These are phyloP conservation scores for Clonostachys chloroleuca DNA, from an alignment of 2,329 filamentous ascomycete genomes.

Conservation along the genomic window DNA sequence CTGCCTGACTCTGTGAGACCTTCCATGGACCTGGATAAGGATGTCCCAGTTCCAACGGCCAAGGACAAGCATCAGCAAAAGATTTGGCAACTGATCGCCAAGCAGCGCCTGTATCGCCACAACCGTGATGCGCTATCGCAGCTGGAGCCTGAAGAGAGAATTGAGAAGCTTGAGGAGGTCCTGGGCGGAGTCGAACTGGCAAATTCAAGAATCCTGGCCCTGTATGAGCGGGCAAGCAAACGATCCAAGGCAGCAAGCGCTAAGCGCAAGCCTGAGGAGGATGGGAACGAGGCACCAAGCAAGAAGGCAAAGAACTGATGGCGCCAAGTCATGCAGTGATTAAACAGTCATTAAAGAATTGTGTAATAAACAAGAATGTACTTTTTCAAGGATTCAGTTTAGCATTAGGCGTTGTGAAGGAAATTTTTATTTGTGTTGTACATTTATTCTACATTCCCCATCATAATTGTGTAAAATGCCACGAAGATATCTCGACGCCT, in stretches of 20 bases:
- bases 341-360: too few relatives aligned
- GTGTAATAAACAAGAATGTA: too few relatives aligned
- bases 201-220: conserved; percentile 61
- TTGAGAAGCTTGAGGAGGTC: conserved; percentile 68
- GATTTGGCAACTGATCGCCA: conserved; percentile 72
- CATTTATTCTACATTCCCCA: background rate
- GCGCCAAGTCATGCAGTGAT: too few relatives aligned
- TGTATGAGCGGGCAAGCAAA: conserved; percentile 31
- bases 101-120: conserved; percentile 71
- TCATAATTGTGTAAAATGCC: background rate
- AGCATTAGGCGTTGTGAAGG: background rate
- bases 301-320: conserved; percentile 32
- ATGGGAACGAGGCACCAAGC: conserved; percentile 15
- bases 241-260: conserved; percentile 20
- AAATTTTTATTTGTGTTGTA: background rate
- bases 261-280: conserved; percentile 41
- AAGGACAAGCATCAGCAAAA: conserved; percentile 59
- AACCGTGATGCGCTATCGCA: conserved; percentile 69
- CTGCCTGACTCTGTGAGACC: conserved; percentile 54
- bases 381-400: too few relatives aligned
- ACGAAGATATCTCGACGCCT: background rate
- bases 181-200: conserved; percentile 66
- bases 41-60: conserved; percentile 37
- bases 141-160: conserved; percentile 62
- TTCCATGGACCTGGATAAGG: conserved; percentile 35